Conservation (phyloP, 306 rosid genomes). For the Abrus pulchellus region DNA sequence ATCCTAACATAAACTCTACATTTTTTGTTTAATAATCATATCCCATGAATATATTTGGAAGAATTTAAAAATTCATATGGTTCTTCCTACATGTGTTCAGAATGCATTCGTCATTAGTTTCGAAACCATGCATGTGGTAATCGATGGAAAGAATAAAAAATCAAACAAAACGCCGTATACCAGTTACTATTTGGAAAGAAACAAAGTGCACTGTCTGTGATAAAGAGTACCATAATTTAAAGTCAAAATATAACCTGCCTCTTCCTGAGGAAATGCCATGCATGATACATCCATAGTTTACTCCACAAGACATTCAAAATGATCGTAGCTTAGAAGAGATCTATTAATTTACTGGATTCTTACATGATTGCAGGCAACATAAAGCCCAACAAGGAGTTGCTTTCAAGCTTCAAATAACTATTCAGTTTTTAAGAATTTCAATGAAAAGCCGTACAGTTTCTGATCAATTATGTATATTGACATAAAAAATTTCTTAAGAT, state of each 20-base stretch:
- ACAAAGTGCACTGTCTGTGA: background rate
- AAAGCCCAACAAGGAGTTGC: slow-evolving; percentile 20
- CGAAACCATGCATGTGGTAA: background rate
- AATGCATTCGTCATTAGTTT: background rate
- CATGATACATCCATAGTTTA: slow-evolving; percentile 3
- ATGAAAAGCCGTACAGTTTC: slow-evolving; percentile 8
- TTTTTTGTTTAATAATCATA: too few relatives aligned
- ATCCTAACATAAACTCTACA: too few relatives aligned
- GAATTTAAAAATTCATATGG: too few relatives aligned
- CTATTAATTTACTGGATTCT: background rate
- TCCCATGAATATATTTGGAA: too few relatives aligned
- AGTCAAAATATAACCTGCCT: background rate
- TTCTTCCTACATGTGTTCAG: too few relatives aligned
- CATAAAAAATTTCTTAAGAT: slow-evolving; percentile 46
- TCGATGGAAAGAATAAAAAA: background rate
- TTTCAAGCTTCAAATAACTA: slow-evolving; percentile 38
- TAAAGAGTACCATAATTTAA: background rate
- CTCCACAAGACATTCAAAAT: slow-evolving; percentile 18
- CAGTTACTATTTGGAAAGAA: background rate
- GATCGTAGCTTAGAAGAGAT: slow-evolving; percentile 4
- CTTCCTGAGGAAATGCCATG: background rate
- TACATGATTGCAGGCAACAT: slow-evolving; percentile 16
- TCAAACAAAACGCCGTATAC: background rate
- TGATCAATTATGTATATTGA: slow-evolving; percentile 38
- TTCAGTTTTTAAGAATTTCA: background rate